Evolutionary conservation across 768 basidiomycete species (phyloP).

Genomic region (Psilocybe subaeruginosa): DNA sequence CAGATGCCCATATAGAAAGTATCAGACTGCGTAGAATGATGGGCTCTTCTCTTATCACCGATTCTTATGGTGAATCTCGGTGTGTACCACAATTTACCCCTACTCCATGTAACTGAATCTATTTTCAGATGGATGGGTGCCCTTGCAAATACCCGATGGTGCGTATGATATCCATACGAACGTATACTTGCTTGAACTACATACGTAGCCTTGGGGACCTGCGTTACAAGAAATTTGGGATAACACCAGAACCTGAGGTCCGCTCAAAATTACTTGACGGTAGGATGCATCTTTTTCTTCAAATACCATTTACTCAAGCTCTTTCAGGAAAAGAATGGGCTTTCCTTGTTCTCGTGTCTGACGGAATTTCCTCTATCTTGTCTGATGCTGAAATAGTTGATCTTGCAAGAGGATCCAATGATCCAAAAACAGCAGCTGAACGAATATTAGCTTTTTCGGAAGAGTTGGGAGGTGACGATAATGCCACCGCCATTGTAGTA

Average conservation of each 20-base stretch:
- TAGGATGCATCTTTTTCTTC: conserved; percentile 29
- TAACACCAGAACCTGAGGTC: conserved; percentile 93
- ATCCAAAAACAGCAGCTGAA: conserved; percentile 82
- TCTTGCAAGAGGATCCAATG: conserved; percentile 69
- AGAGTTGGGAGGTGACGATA: conserved; percentile 88
- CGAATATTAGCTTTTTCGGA: conserved; percentile 85
- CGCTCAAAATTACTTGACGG: conserved; percentile 76
- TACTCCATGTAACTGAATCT: background rate
- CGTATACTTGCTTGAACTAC: background rate
- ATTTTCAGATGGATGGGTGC: conserved; percentile 90
- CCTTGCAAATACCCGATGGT: conserved; percentile 90
- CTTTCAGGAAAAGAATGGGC: conserved; percentile 78
- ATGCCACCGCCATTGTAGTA: conserved; percentile 88
- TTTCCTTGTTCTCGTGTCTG: conserved; percentile 87
- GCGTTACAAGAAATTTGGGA: conserved; percentile 86
- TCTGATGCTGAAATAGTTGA: conserved; percentile 96
- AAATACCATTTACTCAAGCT: background rate
- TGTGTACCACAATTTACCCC: conserved; percentile 24
- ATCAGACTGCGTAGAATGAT: conserved; percentile 86
- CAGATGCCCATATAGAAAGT: conserved; percentile 88
- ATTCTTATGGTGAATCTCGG: conserved; percentile 93
- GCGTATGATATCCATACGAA: conserved; percentile 20
- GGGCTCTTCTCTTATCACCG: conserved; percentile 87
- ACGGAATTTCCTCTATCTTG: conserved; percentile 89
- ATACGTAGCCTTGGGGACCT: conserved; percentile 80